Evolutionary conservation across 2,329 filamentous ascomycete species (phyloP).

Genomic region (Cytospora paraplurivora): DNA sequence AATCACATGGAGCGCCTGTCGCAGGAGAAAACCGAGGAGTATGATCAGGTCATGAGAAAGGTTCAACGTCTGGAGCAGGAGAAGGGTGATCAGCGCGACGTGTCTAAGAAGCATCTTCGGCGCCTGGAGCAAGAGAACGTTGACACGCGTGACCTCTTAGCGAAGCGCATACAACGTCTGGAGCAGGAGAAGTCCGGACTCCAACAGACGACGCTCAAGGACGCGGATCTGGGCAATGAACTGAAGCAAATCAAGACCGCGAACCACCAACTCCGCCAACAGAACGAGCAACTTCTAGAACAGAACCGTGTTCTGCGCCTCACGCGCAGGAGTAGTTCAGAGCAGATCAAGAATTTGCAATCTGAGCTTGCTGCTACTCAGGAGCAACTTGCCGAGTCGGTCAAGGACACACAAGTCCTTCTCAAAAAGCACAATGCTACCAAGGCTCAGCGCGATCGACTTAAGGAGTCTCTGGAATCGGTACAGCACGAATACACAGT

Average conservation of each 20-base stretch:
- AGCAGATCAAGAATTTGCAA: conserved; percentile 23
- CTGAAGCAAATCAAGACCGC: conserved; percentile 28
- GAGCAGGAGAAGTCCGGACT: conserved; percentile 11
- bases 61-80: neutral
- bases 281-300: conserved; percentile 33
- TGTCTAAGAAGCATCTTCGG: conserved; percentile 1
- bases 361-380: conserved; percentile 31
- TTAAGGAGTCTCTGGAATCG: conserved; percentile 33
- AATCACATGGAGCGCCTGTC: conserved; percentile 44
- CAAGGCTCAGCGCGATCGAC: conserved; percentile 32
- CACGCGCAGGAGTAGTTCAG: conserved; percentile 24
- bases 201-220: conserved; percentile 2
- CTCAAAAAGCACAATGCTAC: conserved; percentile 30
- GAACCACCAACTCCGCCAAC: conserved; percentile 41
- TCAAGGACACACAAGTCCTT: conserved; percentile 31
- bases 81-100: neutral
- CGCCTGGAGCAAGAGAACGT: conserved; percentile 41
- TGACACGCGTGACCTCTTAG: conserved; percentile 46
- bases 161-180: conserved; percentile 29
- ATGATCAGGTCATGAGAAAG: neutral
- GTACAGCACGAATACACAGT: conserved; percentile 33
- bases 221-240: conserved; percentile 9
- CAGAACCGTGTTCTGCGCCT: conserved; percentile 36
- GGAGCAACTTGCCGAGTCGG: conserved; percentile 35
- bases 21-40: conserved; percentile 42